Evolutionary conservation across 2,329 filamentous ascomycete species (phyloP).

Genomic region (Aureobasidium uvarum): DNA sequence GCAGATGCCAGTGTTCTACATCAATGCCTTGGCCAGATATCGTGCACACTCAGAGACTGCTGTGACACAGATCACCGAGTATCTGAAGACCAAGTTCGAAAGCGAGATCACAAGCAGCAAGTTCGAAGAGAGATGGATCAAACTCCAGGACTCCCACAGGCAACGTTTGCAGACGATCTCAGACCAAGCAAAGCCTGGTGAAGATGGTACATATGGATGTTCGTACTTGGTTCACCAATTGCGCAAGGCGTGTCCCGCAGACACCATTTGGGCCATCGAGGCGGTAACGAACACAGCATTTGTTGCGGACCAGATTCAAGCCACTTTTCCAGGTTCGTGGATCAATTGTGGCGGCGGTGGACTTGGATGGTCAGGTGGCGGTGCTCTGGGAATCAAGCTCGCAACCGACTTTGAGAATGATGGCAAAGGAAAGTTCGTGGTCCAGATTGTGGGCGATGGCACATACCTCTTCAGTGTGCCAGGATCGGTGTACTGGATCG

Average conservation of each 20-base stretch:
- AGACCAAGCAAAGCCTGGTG: constrained; percentile 56
- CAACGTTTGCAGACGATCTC: constrained; percentile 61
- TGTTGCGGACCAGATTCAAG: constrained; percentile 69
- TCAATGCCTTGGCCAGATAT: constrained; percentile 54
- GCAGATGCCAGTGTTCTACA: constrained; percentile 59
- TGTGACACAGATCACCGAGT: constrained; percentile 66
- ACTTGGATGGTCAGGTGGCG: constrained; percentile 77
- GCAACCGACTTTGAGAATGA: constrained; percentile 57
- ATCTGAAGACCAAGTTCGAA: constrained; percentile 54
- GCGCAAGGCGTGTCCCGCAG: constrained; percentile 56
- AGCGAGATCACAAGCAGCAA: constrained; percentile 44
- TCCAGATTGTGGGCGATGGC: constrained; percentile 66
- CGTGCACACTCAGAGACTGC: constrained; percentile 55
- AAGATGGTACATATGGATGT: constrained; percentile 62
- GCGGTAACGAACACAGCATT: constrained; percentile 69
- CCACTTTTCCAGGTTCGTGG: constrained; percentile 67
- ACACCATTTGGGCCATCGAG: constrained; percentile 75
- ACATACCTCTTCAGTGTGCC: constrained; percentile 66
- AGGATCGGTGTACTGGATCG: constrained; percentile 67
- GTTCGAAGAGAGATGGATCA: constrained; percentile 51
- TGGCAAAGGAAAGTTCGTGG: constrained; percentile 58
- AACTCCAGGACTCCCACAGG: constrained; percentile 58
- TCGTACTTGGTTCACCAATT: constrained; percentile 58
- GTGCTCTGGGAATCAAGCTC: constrained; percentile 71
- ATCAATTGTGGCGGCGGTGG: constrained; percentile 80